A percentile compares a stretch with the other conserved stretches of the same genome.
Evolutionary conservation across 2,329 filamentous ascomycete species (phyloP).

Genomic region (Colletotrichum sp.): DNA sequence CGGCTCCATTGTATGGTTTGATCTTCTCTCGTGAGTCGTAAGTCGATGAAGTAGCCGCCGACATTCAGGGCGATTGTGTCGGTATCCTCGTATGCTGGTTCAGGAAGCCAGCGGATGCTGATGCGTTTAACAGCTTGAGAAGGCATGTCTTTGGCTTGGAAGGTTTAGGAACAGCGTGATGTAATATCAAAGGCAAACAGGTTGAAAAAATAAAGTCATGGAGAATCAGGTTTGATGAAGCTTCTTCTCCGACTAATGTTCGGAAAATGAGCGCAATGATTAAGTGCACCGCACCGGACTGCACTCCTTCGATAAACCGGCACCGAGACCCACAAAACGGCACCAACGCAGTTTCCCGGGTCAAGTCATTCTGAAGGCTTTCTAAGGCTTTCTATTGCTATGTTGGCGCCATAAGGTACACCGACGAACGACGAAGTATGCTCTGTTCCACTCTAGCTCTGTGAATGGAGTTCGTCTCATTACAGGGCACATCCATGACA

Average conservation of each 20-base stretch:
- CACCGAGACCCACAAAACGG: neutral
- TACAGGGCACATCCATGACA: neutral
- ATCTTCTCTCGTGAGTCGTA: neutral
- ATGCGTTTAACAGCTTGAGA: conserved; percentile 26
- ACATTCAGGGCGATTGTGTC: conserved; percentile 28
- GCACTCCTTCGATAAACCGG: neutral
- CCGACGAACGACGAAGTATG: neutral
- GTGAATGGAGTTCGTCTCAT: neutral
- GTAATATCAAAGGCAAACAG: neutral
- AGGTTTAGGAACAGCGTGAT: neutral
- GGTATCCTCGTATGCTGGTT: conserved; percentile 26
- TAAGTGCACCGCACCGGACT: neutral
- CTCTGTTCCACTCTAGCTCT: neutral
- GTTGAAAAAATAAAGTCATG: neutral
- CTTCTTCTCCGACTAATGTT: neutral
- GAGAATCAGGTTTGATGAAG: neutral
- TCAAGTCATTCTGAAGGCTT: neutral
- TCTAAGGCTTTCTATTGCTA: too few species aligned
- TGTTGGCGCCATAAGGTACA: neutral
- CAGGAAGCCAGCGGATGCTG: conserved; percentile 28
- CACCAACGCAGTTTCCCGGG: neutral
- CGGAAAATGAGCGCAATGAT: neutral
- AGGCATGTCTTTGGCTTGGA: neutral
- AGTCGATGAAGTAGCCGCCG: conserved; percentile 25
- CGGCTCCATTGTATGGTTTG: neutral